Base-by-base conservation (phyloP, 2,329 filamentous ascomycete genomes). In the Botrytis aclada region DNA sequence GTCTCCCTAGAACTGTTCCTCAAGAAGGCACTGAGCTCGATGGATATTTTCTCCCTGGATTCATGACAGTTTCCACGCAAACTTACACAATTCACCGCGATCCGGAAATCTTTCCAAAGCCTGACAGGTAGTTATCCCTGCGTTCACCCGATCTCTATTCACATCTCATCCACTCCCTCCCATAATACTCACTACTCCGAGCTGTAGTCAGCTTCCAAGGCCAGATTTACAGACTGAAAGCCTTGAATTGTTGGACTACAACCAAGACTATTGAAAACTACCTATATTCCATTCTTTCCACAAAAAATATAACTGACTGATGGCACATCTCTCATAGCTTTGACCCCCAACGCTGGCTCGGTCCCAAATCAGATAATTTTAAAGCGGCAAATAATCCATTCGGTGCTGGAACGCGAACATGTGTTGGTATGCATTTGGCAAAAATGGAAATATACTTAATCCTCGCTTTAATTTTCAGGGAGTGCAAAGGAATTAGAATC, bases 1-100 rank as follows among this genome's bases (percentile, higher is more conserved):
- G 74, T 32, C 76, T 83, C 18, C 81, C 79, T 12, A 77, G 82
- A 2, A 67, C 62, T 4, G 76, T 79, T 0, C 81, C 82, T 0
- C 56, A 72, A 3, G 78, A 76, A 25, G 81, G 82, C 3, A 77
- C 77, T 1, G 72, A 72, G 0, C 65, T 84, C 16, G 77, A 74
- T 18, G 81, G 79, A 6, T 79, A 80, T 51, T 76, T 74, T 32
- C 39, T 85, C 16, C 82, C 82, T 0, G 79, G 77, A 7, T 81
- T 80, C 0, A 77, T 76, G 0, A 80, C 76, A 0, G 78, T 84
- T 1, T 77, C 79, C 1, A 82, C 82, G 0, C 82, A 83, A 75
- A 75, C 80, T 34, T 84, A 81, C 66, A 82, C 80, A n/a, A 74
- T 84, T 41, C 83, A 85, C 73, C 80, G 82, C 10, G 78, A 83